Conservation (phyloP, 345 rosid genomes). For the Eucalyptus tenuipes region DNA sequence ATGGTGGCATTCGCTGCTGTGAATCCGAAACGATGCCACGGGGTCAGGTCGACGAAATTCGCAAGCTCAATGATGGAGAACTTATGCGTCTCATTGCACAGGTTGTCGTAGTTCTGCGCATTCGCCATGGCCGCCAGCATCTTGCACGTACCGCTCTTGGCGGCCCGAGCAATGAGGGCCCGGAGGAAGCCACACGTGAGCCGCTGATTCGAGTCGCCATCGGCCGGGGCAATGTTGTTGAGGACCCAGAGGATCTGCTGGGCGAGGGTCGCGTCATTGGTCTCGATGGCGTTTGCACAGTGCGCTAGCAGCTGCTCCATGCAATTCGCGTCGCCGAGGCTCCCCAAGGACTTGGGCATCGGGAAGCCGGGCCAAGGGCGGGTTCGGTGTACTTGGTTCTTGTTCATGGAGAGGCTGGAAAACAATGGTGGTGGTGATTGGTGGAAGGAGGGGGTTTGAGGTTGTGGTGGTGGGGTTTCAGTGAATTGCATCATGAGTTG, state of each 20-base stretch:
- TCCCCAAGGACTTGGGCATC: conserved; percentile 28
- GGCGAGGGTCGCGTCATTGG: conserved; percentile 65
- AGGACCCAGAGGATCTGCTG: conserved; percentile 91
- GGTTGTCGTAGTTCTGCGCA: conserved; percentile 25
- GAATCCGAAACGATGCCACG: conserved; percentile 94
- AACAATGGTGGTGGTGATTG: conserved; percentile 10
- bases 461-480: not conserved
- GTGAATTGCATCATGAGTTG: not conserved
- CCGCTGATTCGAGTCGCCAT: conserved; percentile 83
- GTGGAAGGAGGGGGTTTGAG: conserved; percentile 18
- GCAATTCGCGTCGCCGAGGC: conserved; percentile 66
- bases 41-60: conserved; percentile 77
- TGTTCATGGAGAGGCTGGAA: conserved; percentile 26
- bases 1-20: conserved; percentile 78
- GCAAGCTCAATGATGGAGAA: conserved; percentile 83
- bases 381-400: conserved; percentile 23
- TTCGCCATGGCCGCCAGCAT: conserved; percentile 32
- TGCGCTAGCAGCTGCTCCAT: conserved; percentile 85
- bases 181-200: conserved; percentile 60
- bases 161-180: conserved; percentile 74
- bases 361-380: conserved; percentile 70
- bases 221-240: conserved; percentile 76
- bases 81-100: conserved; percentile 31
- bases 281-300: conserved; percentile 85
- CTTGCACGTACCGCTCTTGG: conserved; percentile 48